Evolutionary conservation across 306 rosid genomes (phyloP).

Genomic region (Sesbania bispinosa): DNA sequence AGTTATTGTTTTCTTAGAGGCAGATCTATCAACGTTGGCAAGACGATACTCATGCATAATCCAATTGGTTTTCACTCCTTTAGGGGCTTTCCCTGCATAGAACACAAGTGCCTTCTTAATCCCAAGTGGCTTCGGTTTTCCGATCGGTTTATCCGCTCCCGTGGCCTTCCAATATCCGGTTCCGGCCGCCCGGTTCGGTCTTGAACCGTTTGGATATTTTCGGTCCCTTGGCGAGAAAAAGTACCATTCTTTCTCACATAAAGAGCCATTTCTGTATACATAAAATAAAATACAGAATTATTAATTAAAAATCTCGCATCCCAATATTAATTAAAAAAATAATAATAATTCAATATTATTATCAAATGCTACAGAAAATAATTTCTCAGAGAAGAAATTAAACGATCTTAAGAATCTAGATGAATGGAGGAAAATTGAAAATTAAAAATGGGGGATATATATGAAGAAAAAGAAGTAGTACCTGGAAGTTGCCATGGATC

Average conservation of each 20-base stretch:
- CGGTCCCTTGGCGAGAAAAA: constrained; percentile 93
- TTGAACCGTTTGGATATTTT: constrained; percentile 93
- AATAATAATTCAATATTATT: too few species aligned
- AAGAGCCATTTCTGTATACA: constrained; percentile 55
- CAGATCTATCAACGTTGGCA: constrained; percentile 88
- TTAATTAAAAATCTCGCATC: too few species aligned
- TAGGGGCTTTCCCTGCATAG: constrained; percentile 89
- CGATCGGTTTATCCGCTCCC: constrained; percentile 93
- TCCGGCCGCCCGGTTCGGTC: constrained; percentile 96
- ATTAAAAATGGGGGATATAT: too few species aligned
- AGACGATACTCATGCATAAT: constrained; percentile 98
- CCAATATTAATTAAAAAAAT: too few species aligned
- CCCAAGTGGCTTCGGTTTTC: constrained; percentile 76
- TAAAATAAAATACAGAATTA: not conserved
- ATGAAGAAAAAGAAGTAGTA: not conserved
- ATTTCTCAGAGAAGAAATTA: too few species aligned
- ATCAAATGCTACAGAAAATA: too few species aligned
- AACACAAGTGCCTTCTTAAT: constrained; percentile 91
- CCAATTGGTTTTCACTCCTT: constrained; percentile 89
- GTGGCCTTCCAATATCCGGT: constrained; percentile 96
- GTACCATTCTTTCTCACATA: constrained; percentile 95
- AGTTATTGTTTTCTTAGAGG: constrained; percentile 54
- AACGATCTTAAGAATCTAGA: too few species aligned
- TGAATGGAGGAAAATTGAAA: too few species aligned
- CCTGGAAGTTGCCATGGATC: constrained; percentile 98